Conservation (phyloP, 768 basidiomycete species). For the Amanita molliuscula region DNA sequence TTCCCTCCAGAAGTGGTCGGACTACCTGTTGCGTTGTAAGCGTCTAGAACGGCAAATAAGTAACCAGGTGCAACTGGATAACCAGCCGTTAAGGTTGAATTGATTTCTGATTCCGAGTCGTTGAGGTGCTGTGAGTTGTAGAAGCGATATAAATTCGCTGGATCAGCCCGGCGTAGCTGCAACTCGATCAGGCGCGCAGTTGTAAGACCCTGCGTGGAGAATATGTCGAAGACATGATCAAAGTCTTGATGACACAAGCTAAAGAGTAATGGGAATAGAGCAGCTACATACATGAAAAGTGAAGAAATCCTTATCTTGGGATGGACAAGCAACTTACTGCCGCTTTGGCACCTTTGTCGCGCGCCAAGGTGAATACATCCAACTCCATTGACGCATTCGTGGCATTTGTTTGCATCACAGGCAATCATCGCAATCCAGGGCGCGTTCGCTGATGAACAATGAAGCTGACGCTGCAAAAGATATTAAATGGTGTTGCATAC, state of each 20-base stretch:
- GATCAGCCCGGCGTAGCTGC: slow-evolving; percentile 51
- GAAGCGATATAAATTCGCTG: slow-evolving; percentile 38
- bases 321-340: slow-evolving; percentile 38
- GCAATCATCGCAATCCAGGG: slow-evolving; percentile 89
- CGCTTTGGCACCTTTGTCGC: slow-evolving; percentile 68
- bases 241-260: slow-evolving; percentile 73
- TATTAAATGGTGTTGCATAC: slow-evolving; percentile 18
- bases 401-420: slow-evolving; percentile 72
- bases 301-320: not conserved
- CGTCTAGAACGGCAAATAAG: slow-evolving; percentile 59
- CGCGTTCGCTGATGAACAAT: slow-evolving; percentile 40
- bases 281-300: slow-evolving; percentile 31
- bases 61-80: slow-evolving; percentile 43
- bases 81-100: slow-evolving; percentile 28
- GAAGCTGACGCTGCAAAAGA: slow-evolving; percentile 3
- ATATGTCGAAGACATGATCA: slow-evolving; percentile 68
- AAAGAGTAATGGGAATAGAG: slow-evolving; percentile 67
- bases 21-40: slow-evolving; percentile 46
- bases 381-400: slow-evolving; percentile 46
- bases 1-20: slow-evolving; percentile 10
- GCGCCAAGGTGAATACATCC: slow-evolving; percentile 80
- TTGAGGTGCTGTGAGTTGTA: slow-evolving; percentile 62
- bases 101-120: slow-evolving; percentile 31
- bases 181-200: slow-evolving; percentile 46
- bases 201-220: slow-evolving; percentile 54